Evolutionary conservation across 495 filamentous ascomycete genomes (phyloP).

Genomic region (Hypoxylon fragiforme): DNA sequence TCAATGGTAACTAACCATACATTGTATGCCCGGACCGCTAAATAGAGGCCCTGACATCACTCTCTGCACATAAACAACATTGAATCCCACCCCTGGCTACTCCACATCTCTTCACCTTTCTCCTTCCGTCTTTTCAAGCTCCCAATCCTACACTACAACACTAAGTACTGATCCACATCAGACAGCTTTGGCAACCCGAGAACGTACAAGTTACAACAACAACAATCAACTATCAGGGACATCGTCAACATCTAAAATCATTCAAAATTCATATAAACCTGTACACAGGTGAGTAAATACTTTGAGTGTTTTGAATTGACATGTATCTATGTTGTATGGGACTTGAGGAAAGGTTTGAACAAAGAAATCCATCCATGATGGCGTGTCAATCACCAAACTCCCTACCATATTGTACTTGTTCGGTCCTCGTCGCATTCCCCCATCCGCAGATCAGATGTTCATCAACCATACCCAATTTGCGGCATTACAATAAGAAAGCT

Average conservation of each 20-base stretch:
- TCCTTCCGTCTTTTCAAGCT: constrained; percentile 25
- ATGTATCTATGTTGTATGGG: no score
- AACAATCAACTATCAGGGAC: no score
- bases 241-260: no score
- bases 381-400: not conserved
- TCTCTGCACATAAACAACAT: constrained; percentile 23
- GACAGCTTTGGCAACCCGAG: not conserved
- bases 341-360: no score
- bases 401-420: constrained; percentile 11
- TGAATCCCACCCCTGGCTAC: constrained; percentile 14
- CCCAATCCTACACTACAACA: constrained; percentile 28
- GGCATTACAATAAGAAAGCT: constrained; percentile 32
- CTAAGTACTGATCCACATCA: constrained; percentile 11
- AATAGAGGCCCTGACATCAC: constrained; percentile 34
- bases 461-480: constrained; percentile 30
- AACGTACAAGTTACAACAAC: no score
- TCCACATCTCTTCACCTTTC: constrained; percentile 28
- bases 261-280: no score
- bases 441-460: constrained; percentile 31
- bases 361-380: no score
- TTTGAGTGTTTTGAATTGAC: no score
- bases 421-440: constrained; percentile 30
- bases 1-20: not conserved
- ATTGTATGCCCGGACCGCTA: constrained; percentile 20
- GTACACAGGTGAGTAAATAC: no score